A percentile compares a stretch with the other conserved stretches of the same genome.
Evolutionary conservation across 768 basidiomycete genomes (phyloP).

Genomic region (Mycena belliarum): DNA sequence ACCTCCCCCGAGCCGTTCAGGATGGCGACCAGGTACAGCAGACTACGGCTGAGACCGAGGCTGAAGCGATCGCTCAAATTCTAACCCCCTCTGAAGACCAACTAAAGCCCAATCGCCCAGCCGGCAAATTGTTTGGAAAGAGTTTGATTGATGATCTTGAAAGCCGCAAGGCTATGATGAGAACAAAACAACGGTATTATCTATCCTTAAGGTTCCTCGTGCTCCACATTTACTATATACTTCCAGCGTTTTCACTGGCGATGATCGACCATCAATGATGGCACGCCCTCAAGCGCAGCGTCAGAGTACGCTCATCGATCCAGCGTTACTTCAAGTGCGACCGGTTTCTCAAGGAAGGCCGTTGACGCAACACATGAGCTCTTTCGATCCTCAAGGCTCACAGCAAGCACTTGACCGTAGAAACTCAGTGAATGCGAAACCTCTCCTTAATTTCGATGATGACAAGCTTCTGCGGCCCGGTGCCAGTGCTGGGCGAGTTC

Average conservation of each 20-base stretch:
- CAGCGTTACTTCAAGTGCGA: constrained; percentile 49
- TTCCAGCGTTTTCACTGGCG: constrained; percentile 81
- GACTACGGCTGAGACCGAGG: constrained; percentile 40
- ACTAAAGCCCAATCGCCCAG: constrained; percentile 48
- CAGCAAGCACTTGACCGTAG: constrained; percentile 42
- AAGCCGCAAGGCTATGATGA: constrained; percentile 77
- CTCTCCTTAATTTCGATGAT: constrained; percentile 67
- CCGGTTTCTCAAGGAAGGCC: constrained; percentile 35
- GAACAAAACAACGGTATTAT: constrained; percentile 76
- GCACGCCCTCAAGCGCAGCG: constrained; percentile 57
- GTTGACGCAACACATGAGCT: constrained; percentile 42
- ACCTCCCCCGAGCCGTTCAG: constrained; percentile 68
- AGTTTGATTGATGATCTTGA: constrained; percentile 92
- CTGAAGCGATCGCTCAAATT: constrained; percentile 34
- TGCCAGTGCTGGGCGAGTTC: constrained; percentile 28
- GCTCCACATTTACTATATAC: not conserved
- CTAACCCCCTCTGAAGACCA: constrained; percentile 31
- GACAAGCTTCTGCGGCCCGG: constrained; percentile 32
- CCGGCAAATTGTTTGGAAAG: constrained; percentile 85
- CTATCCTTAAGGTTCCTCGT: not conserved
- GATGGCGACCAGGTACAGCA: constrained; percentile 80
- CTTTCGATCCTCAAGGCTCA: constrained; percentile 42
- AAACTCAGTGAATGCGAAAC: constrained; percentile 56
- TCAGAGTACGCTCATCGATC: constrained; percentile 74
- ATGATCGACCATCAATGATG: constrained; percentile 94